A percentile compares a stretch with the other conserved stretches of the same genome.
phyloP scores from a whole-genome alignment of 2,329 filamentous ascomycete genomes.

The Fusarium sp. region DNA sequence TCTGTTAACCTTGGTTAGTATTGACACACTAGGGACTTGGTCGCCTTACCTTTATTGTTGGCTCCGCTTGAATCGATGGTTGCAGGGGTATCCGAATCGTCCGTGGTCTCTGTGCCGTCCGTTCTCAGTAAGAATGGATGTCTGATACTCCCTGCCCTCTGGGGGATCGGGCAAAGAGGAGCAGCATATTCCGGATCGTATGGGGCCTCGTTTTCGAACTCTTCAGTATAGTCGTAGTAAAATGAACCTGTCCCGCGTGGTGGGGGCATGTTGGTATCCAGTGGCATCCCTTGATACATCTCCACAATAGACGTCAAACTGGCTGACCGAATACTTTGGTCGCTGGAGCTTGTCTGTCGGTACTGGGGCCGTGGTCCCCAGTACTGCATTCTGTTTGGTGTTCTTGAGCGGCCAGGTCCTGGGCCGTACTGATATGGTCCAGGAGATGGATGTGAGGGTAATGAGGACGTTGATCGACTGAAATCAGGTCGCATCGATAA shows the following conservation, averaged over 20 bases:
- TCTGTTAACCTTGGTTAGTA: not conserved
- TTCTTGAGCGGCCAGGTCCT: constrained; percentile 44
- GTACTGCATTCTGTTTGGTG: constrained; percentile 49
- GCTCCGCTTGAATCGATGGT: not conserved
- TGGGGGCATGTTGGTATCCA: constrained; percentile 41
- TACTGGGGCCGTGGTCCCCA: constrained; percentile 43
- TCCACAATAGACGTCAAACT: constrained; percentile 63
- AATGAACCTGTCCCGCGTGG: constrained; percentile 50
- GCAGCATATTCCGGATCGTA: constrained; percentile 20
- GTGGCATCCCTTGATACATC: constrained; percentile 53
- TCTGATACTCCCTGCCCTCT: constrained; percentile 35
- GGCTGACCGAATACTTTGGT: constrained; percentile 54
- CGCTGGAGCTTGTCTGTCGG: constrained; percentile 47
- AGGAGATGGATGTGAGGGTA: constrained; percentile 47
- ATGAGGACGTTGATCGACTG: constrained; percentile 54
- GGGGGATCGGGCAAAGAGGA: constrained; percentile 47
- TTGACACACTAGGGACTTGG: not conserved
- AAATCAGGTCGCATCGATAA: constrained; percentile 53
- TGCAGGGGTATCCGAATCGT: not conserved
- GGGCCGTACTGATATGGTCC: constrained; percentile 35
- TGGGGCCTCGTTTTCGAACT: constrained; percentile 53
- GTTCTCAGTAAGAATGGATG: constrained; percentile 43
- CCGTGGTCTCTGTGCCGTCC: constrained; percentile 23
- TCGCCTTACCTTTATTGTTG: not conserved
- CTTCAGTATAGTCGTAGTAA: constrained; percentile 66